These are phyloP conservation scores for Hapsidospora chrysogenum DNA, from an alignment of 495 filamentous ascomycete genomes.

Conservation along the genomic window DNA sequence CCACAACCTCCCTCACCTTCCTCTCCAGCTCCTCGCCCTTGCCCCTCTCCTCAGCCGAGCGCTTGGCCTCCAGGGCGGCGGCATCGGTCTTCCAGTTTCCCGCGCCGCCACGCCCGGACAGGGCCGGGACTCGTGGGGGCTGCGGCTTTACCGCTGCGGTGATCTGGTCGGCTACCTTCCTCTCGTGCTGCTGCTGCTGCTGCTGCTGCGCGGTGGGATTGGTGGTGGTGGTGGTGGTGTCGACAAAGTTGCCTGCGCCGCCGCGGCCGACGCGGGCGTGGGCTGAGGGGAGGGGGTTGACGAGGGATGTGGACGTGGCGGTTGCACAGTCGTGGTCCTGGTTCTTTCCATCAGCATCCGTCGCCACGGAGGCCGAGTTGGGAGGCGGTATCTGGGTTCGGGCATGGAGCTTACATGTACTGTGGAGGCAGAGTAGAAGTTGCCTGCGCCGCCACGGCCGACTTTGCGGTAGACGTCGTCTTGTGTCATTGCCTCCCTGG, in stretches of 20 bases:
- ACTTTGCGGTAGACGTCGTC: constrained; percentile 18
- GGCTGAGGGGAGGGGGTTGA: constrained; percentile 5
- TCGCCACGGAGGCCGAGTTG: too few relatives aligned
- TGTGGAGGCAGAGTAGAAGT: constrained; percentile 25
- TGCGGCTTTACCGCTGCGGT: constrained; percentile 7
- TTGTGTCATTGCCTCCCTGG: background rate
- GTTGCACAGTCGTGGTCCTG: constrained; percentile 12
- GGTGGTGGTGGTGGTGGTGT: constrained; percentile 11
- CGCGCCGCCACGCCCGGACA: constrained; percentile 37
- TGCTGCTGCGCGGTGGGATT: constrained; percentile 7
- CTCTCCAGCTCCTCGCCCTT: constrained; percentile 17
- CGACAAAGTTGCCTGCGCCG: constrained; percentile 43
- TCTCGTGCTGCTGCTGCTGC: constrained; percentile 8
- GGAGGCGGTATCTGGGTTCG: too few relatives aligned
- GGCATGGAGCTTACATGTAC: too few relatives aligned
- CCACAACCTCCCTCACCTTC: constrained; percentile 25
- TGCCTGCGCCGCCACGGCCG: constrained; percentile 44
- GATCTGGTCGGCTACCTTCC: constrained; percentile 9
- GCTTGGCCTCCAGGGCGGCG: constrained; percentile 8
- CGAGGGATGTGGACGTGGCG: background rate
- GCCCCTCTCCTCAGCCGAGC: constrained; percentile 11
- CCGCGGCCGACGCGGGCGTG: constrained; percentile 40
- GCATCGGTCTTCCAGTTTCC: constrained; percentile 32
- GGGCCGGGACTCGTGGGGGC: background rate
- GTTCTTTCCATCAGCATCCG: too few relatives aligned